Evolutionary conservation across 2,329 filamentous ascomycete genomes (phyloP).

Genomic region (Chaetomium strumarium): DNA sequence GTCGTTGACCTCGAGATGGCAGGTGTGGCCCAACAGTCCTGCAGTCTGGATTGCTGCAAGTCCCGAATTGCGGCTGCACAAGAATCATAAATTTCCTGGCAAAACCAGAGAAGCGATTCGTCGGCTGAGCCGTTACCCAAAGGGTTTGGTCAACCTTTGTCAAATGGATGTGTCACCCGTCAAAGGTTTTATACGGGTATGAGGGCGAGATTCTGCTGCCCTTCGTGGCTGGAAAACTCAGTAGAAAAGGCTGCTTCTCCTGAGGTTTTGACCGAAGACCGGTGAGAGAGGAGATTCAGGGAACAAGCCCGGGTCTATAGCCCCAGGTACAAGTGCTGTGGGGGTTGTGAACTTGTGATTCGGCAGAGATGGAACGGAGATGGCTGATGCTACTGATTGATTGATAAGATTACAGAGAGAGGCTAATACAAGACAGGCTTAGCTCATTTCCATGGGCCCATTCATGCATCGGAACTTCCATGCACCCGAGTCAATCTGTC

Average conservation of each 20-base stretch:
- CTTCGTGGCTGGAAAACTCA: background rate
- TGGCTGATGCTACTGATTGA: conserved; percentile 24
- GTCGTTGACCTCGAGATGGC: background rate
- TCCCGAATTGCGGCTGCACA: too few species aligned
- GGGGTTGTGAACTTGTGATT: conserved; percentile 20
- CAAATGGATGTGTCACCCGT: background rate
- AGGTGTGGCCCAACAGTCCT: background rate
- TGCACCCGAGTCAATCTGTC: background rate
- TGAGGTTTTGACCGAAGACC: conserved; percentile 9
- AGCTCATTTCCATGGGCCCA: conserved; percentile 7
- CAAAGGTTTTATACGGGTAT: background rate
- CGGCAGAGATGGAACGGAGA: conserved; percentile 13
- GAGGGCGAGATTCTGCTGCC: background rate
- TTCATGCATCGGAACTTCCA: background rate
- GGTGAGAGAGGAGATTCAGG: conserved; percentile 2
- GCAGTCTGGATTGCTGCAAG: too few species aligned
- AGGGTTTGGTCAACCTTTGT: background rate
- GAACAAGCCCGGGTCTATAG: conserved; percentile 15
- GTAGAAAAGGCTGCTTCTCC: background rate
- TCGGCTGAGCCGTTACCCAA: too few species aligned
- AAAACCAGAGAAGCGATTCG: too few species aligned
- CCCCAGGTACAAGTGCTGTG: conserved; percentile 4
- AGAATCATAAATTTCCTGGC: too few species aligned
- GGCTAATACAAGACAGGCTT: conserved; percentile 12
- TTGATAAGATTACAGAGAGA: conserved; percentile 27